Evolutionary conservation across 345 rosid species (phyloP), one percentile per base, ranked within the genome.

Genomic region (Populus euphratica): DNA sequence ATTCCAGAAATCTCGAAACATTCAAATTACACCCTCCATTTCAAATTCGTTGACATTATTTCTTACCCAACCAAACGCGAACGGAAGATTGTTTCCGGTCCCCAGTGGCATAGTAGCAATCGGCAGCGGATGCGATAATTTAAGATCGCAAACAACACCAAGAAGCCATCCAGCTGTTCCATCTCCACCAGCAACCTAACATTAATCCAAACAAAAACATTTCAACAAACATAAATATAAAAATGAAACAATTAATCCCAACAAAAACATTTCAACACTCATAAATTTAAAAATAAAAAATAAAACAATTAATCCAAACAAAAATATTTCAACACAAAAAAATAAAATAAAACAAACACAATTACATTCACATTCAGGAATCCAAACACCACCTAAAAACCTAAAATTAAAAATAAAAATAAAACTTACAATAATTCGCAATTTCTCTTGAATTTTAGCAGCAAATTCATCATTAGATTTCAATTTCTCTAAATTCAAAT

Each of bases 161-260:
- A 95, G 94, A 79, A 93, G 93, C 99, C 99, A 95, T 6, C 97
- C 93, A 74, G 98, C 99, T 4, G 99, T 96, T 71, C 99, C 99
- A 86, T 96, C 99, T 21, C 99, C 98, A 81, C 99, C 98, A 71
- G 97, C 97, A 83, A 92, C 98, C 99, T 93, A 80, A 77, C 62
- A 59, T 21, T 7, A 66, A 14, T 0, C 33, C 47, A 76, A 67
- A 13, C 3, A 64, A 67, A 13, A 6, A 50, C 41, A n/a, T 1
- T 49, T 43, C 29, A 74, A 36, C 14, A 68, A 21, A 2, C 72
- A 44, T 17, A 65, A 33, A 63, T 16, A 38, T 16, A 68, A 44
- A 29, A 36, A 3, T 11, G 0, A 10, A 14, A n/a, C 33, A 2
- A 76, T 23, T 14, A n/a, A 71, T 20, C 23, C 10, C 3, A 18